A percentile compares a stretch with the other conserved stretches of the same genome.
Conservation (phyloP, 2,329 filamentous ascomycete genomes). For the Fusarium sp. region DNA sequence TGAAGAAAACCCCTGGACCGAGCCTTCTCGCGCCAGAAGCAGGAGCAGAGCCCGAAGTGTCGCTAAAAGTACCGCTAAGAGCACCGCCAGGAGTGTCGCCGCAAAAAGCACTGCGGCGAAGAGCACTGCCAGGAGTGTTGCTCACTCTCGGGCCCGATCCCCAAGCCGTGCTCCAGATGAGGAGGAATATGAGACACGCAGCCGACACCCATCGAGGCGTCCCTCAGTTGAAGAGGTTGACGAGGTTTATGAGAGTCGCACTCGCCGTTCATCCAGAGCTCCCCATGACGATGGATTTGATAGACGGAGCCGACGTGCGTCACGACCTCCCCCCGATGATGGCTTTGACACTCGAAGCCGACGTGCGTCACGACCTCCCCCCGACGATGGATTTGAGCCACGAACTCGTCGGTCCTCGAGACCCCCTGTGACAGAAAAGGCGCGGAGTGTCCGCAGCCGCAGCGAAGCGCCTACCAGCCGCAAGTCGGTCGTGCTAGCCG, state of each 20-base stretch:
- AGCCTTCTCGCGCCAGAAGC: constrained; percentile 25
- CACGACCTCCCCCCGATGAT: constrained; percentile 32
- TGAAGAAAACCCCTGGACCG: constrained; percentile 31
- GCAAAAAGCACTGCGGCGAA: constrained; percentile 30
- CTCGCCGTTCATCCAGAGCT: constrained; percentile 30
- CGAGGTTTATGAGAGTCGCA: constrained; percentile 37
- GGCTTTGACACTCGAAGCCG: constrained; percentile 55
- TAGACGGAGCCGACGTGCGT: constrained; percentile 32
- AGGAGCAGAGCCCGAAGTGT: constrained; percentile 34
- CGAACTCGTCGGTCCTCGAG: constrained; percentile 56
- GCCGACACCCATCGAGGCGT: constrained; percentile 54
- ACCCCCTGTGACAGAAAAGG: constrained; percentile 43
- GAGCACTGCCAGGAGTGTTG: constrained; percentile 37
- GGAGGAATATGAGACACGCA: constrained; percentile 51
- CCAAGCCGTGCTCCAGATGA: constrained; percentile 46
- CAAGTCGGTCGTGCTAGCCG: constrained; percentile 49
- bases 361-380: constrained; percentile 51
- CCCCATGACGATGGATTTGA: constrained; percentile 26
- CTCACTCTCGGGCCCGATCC: constrained; percentile 32
- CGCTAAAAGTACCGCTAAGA: constrained; percentile 32
- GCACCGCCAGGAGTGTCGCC: constrained; percentile 24
- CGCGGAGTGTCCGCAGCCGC: constrained; percentile 51
- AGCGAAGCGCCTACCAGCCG: constrained; percentile 50
- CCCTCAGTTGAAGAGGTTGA: constrained; percentile 37
- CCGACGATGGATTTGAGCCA: constrained; percentile 47